Evolutionary conservation across 257 asterid genomes (phyloP).

Genomic region (Scutellaria galericulata): DNA sequence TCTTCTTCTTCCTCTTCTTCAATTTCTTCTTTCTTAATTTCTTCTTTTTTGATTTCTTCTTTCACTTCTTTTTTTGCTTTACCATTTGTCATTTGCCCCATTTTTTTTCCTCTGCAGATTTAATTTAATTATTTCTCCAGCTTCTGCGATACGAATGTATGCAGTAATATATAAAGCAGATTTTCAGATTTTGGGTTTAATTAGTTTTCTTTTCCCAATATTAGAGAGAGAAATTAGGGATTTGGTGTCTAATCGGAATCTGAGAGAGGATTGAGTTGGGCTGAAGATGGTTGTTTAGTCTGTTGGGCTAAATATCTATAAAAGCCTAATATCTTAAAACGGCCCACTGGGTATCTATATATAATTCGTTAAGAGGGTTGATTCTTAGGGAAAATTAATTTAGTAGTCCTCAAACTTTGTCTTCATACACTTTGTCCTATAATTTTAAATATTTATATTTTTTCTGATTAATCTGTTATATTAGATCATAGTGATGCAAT

Average conservation of each 20-base stretch:
- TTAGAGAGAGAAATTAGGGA: conserved; percentile 28
- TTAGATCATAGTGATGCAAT: too few species aligned
- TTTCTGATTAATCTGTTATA: too few species aligned
- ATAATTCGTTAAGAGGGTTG: too few species aligned
- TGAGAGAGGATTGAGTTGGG: not conserved
- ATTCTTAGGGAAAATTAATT: too few species aligned
- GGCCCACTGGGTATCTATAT: too few species aligned
- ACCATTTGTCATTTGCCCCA: conserved; percentile 61
- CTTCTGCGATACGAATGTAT: conserved; percentile 25
- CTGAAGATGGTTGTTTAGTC: not conserved
- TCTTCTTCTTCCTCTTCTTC: conserved; percentile 49
- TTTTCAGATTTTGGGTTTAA: not conserved
- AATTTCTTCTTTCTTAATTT: conserved; percentile 40
- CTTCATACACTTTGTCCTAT: too few species aligned
- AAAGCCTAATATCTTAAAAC: too few species aligned
- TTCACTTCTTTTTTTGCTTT: conserved; percentile 52
- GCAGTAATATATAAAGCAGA: not conserved
- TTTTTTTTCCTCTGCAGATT: conserved; percentile 21
- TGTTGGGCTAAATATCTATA: too few species aligned
- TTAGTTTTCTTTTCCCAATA: not conserved
- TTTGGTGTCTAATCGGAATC: conserved; percentile 27
- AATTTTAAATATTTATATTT: too few species aligned
- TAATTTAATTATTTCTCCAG: not conserved
- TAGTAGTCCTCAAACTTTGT: too few species aligned
- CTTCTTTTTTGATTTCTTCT: conserved; percentile 49